These are phyloP conservation scores for Xylaria venustula DNA, from an alignment of 495 filamentous ascomycete genomes.

Conservation along the genomic window DNA sequence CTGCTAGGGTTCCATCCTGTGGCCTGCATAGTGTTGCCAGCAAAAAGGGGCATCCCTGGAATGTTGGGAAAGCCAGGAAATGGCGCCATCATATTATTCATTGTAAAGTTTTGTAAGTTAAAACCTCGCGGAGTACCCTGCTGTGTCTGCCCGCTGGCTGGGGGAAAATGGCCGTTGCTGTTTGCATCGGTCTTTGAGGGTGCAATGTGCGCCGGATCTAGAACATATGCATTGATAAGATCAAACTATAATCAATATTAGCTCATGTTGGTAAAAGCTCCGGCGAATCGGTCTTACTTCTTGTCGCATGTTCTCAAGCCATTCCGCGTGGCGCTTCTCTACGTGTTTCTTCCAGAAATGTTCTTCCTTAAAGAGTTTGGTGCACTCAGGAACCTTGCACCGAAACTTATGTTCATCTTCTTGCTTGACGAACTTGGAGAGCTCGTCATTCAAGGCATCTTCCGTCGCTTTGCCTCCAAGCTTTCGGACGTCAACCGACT, in stretches of 20 bases:
- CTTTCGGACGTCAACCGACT: slow-evolving; percentile 79
- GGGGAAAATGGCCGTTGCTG: slow-evolving; percentile 92
- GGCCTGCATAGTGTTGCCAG: slow-evolving; percentile 48
- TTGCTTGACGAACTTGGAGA: slow-evolving; percentile 86
- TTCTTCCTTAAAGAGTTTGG: slow-evolving; percentile 95
- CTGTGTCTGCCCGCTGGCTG: slow-evolving; percentile 65
- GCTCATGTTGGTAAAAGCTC: neutral
- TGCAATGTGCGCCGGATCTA: slow-evolving; percentile 90
- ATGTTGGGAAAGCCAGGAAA: slow-evolving; percentile 48
- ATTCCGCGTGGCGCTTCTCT: slow-evolving; percentile 91
- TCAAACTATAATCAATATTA: slow-evolving; percentile 57
- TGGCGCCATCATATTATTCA: slow-evolving; percentile 54
- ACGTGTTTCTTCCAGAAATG: slow-evolving; percentile 97
- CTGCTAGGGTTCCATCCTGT: slow-evolving; percentile 46
- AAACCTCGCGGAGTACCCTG: slow-evolving; percentile 92
- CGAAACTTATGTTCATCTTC: slow-evolving; percentile 95
- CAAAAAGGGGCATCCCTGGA: slow-evolving; percentile 53
- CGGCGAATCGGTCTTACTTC: slow-evolving; percentile 63
- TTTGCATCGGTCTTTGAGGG: slow-evolving; percentile 94
- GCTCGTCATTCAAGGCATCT: slow-evolving; percentile 82
- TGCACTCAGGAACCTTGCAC: slow-evolving; percentile 93
- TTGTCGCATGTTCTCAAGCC: slow-evolving; percentile 73
- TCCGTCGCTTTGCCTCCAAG: slow-evolving; percentile 86
- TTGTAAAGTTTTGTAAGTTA: slow-evolving; percentile 65
- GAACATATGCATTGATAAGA: slow-evolving; percentile 88